Conservation (phyloP, 495 filamentous ascomycete genomes). For the Clohesyomyces aquaticus region DNA sequence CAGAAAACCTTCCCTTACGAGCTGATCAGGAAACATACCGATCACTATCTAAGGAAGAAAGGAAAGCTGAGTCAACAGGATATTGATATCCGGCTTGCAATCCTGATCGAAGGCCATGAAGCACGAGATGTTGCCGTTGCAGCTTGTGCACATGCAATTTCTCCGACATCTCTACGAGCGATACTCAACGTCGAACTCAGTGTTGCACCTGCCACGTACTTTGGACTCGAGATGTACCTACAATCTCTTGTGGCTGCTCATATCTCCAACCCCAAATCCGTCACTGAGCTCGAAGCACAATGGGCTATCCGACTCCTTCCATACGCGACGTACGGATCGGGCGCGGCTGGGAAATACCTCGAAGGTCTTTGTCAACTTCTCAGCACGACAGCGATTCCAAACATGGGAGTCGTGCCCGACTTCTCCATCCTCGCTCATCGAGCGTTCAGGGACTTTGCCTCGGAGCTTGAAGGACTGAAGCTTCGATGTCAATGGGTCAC, state of each 20-base stretch:
- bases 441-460: conserved; percentile 24
- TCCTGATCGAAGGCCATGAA: conserved; percentile 33
- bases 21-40: conserved; percentile 25
- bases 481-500: conserved; percentile 24
- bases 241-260: conserved; percentile 34
- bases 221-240: conserved; percentile 31
- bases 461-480: conserved; percentile 34
- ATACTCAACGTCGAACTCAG: conserved; percentile 33
- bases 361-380: conserved; percentile 22
- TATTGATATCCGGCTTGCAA: conserved; percentile 21
- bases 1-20: conserved; percentile 21
- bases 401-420: conserved; percentile 28
- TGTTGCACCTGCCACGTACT: conserved; percentile 29
- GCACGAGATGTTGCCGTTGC: conserved; percentile 37
- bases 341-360: conserved; percentile 25
- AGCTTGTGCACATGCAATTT: conserved; percentile 37
- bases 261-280: conserved; percentile 8
- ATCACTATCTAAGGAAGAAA: conserved; percentile 37
- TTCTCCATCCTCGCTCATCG: conserved; percentile 18
- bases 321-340: conserved; percentile 24
- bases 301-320: conserved; percentile 29
- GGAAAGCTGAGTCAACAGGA: conserved; percentile 30
- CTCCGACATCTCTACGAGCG: conserved; percentile 20
- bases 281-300: conserved; percentile 32
- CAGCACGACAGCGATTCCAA: conserved; percentile 2